A percentile compares a stretch with the other conserved stretches of the same genome.
phyloP scores from a whole-genome alignment of 306 rosid genomes.

The Oxytropis ochrocephala region DNA sequence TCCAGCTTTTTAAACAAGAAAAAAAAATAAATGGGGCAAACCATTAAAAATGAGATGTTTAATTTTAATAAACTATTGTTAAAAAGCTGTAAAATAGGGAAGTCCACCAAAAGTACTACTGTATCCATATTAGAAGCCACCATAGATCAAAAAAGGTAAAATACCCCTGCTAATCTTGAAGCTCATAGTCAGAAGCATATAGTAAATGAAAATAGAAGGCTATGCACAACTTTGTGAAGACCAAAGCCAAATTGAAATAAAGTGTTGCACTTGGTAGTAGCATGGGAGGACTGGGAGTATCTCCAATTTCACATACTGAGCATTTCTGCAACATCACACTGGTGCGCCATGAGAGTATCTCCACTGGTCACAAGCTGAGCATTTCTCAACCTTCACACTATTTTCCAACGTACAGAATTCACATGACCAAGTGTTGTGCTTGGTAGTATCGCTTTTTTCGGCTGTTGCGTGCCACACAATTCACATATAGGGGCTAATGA shows the following conservation, averaged over 20 bases:
- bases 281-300: too few relatives aligned
- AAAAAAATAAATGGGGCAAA: too few relatives aligned
- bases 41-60: too few relatives aligned
- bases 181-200: not conserved
- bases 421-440: slow-evolving; percentile 48
- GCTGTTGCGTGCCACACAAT: slow-evolving; percentile 51
- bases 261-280: too few relatives aligned
- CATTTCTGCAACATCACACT: too few relatives aligned
- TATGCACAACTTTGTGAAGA: not conserved
- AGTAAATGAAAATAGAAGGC: not conserved
- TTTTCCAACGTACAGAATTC: slow-evolving; percentile 68
- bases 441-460: slow-evolving; percentile 47
- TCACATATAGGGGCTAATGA: slow-evolving; percentile 61
- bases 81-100: too few relatives aligned
- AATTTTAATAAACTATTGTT: too few relatives aligned
- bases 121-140: too few relatives aligned
- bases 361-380: slow-evolving; percentile 63
- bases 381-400: slow-evolving; percentile 56
- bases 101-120: too few relatives aligned
- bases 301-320: too few relatives aligned
- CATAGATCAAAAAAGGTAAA: not conserved
- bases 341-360: slow-evolving; percentile 75
- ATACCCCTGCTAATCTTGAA: not conserved
- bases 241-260: not conserved
- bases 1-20: too few relatives aligned